Percentiles rank a stretch among this genome's conserved stretches.
These are phyloP conservation scores for Prosopis cineraria DNA, from an alignment of 306 rosid species.

Conservation along the genomic window DNA sequence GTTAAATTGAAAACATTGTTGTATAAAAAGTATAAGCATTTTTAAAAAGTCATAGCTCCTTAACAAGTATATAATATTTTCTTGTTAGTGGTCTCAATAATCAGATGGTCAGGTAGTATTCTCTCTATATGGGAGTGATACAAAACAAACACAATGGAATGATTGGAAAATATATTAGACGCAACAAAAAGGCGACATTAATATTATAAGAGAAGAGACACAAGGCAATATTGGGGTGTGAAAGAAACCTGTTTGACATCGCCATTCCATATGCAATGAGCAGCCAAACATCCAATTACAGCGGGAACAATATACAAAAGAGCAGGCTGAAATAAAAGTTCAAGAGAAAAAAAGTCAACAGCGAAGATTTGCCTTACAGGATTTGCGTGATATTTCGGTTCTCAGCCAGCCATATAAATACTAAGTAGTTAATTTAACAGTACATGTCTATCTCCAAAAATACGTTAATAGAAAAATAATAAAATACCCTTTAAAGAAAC, in stretches of 20 bases:
- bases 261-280: constrained; percentile 90
- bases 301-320: constrained; percentile 90
- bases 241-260: constrained; percentile 89
- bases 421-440: not conserved
- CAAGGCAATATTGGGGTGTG: constrained; percentile 9
- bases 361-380: constrained; percentile 13
- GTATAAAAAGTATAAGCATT: not conserved
- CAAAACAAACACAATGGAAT: not conserved
- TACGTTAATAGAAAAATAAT: not conserved
- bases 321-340: constrained; percentile 75
- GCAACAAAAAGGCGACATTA: constrained; percentile 1
- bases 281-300: constrained; percentile 95
- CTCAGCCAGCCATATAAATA: constrained; percentile 24
- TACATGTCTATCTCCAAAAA: not conserved
- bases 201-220: not conserved
- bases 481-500: constrained; percentile 4
- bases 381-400: not conserved
- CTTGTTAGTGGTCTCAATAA: not conserved
- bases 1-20: not conserved
- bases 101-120: not conserved
- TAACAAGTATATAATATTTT: not conserved
- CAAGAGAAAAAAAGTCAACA: constrained; percentile 17
- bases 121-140: not conserved
- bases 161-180: constrained; percentile 24
- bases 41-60: not conserved